phyloP scores from a whole-genome alignment of 1,284 basidiomycete species.

The Mycena sp. region DNA sequence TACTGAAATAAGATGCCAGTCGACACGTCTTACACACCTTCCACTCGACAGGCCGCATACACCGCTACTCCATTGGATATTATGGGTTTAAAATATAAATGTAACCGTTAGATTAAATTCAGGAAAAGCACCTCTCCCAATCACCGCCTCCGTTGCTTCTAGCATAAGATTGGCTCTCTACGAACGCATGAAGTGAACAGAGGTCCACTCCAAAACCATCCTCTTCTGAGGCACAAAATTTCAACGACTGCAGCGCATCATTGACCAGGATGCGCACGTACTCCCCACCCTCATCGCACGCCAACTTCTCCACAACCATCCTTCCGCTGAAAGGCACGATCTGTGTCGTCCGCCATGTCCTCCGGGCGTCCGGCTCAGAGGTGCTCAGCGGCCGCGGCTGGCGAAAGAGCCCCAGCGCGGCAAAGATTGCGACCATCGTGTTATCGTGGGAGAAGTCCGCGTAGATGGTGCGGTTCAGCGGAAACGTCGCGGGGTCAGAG shows the following conservation, averaged over 20 bases:
- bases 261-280: slow-evolving; percentile 76
- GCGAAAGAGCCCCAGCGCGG: slow-evolving; percentile 79
- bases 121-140: slow-evolving; percentile 66
- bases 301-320: slow-evolving; percentile 72
- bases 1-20: no score
- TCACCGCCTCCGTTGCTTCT: slow-evolving; percentile 73
- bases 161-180: slow-evolving; percentile 78
- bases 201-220: slow-evolving; percentile 59
- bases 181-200: slow-evolving; percentile 75
- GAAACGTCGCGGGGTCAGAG: slow-evolving; percentile 74
- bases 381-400: slow-evolving; percentile 55
- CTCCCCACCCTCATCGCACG: slow-evolving; percentile 53
- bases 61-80: no score
- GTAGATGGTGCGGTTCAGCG: slow-evolving; percentile 72
- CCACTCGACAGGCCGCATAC: no score
- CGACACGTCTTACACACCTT: no score
- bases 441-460: slow-evolving; percentile 88
- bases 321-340: slow-evolving; percentile 74
- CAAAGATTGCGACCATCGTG: slow-evolving; percentile 80
- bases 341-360: slow-evolving; percentile 70
- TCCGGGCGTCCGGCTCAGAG: slow-evolving; percentile 45
- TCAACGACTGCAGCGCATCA: slow-evolving; percentile 72
- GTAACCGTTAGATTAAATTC: neutral
- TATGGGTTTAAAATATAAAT: no score
- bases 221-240: slow-evolving; percentile 52